These are phyloP conservation scores for Crithidia thermophila DNA, from an alignment of 208 protist species.

Conservation along the genomic window DNA sequence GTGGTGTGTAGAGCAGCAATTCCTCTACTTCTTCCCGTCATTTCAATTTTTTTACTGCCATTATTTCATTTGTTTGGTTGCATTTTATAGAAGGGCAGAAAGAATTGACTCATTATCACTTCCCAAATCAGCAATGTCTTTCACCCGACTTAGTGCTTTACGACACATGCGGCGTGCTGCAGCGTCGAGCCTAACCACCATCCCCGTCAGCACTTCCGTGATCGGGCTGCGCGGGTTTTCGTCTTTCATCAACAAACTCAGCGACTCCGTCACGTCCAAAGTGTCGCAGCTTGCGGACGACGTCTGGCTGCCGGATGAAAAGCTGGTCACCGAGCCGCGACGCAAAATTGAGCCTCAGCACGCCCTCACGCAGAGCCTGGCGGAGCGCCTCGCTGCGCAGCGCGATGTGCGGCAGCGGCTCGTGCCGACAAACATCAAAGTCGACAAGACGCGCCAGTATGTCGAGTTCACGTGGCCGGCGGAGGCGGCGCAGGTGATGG, in stretches of 20 bases:
- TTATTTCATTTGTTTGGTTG: no score
- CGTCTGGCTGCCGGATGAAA: slow-evolving; percentile 40
- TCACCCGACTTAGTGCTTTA: no score
- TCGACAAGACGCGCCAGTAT: slow-evolving; percentile 63
- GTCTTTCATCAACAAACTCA: slow-evolving; percentile 14
- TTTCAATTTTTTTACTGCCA: no score
- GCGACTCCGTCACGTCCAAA: slow-evolving; percentile 30
- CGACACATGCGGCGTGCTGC: no score
- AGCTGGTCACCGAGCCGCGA: slow-evolving; percentile 74
- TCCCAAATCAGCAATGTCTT: no score
- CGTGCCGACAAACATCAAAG: slow-evolving; percentile 54
- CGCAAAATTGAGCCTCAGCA: slow-evolving; percentile 41
- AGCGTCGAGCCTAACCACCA: background rate
- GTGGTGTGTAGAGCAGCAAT: no score
- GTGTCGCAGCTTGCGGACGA: slow-evolving; percentile 23
- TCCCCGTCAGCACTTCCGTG: no score
- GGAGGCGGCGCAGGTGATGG: slow-evolving; percentile 28
- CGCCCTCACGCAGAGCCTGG: slow-evolving; percentile 42
- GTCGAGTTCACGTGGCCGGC: slow-evolving; percentile 74
- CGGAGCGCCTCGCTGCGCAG: slow-evolving; percentile 68
- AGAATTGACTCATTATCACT: no score
- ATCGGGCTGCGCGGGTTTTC: background rate
- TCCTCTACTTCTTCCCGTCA: no score
- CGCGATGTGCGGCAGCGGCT: slow-evolving; percentile 47
- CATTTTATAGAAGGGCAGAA: no score